Conservation (phyloP, 2,329 filamentous ascomycete species). For the Daldinia eschscholtzii region DNA sequence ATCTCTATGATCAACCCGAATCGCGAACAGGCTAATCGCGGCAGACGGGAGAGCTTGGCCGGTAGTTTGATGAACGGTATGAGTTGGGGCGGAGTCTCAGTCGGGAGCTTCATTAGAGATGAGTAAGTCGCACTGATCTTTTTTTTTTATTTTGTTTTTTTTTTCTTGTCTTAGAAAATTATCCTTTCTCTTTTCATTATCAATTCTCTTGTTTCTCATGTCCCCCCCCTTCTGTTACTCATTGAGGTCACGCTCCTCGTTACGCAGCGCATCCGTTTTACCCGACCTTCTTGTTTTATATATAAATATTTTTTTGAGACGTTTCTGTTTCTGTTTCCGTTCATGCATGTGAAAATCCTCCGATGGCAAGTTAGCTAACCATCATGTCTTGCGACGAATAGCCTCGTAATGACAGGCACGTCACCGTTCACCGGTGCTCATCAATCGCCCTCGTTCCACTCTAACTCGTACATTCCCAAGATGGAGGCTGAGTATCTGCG, state of each 20-base stretch:
- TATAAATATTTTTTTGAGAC: constrained; percentile 34
- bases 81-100: constrained; percentile 97
- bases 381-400: constrained; percentile 57
- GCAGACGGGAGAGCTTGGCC: constrained; percentile 71
- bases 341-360: constrained; percentile 43
- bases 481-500: constrained; percentile 98
- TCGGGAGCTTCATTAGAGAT: constrained; percentile 96
- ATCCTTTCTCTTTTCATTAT: constrained; percentile 17
- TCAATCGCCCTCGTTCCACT: constrained; percentile 95
- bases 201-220: constrained; percentile 11
- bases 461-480: constrained; percentile 95
- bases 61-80: constrained; percentile 82
- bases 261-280: constrained; percentile 34
- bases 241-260: constrained; percentile 21
- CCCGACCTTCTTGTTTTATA: constrained; percentile 24
- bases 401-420: constrained; percentile 94
- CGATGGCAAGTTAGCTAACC: constrained; percentile 49
- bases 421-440: constrained; percentile 85
- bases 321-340: constrained; percentile 24
- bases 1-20: constrained; percentile 76
- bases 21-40: constrained; percentile 68
- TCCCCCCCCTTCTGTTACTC: constrained; percentile 12
- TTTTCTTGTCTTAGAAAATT: background rate
- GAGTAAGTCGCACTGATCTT: constrained; percentile 77
- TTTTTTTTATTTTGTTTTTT: constrained; percentile 4